Evolutionary conservation across 176 grass and related monocot species (phyloP).

Genomic region (Lolium rigidum): DNA sequence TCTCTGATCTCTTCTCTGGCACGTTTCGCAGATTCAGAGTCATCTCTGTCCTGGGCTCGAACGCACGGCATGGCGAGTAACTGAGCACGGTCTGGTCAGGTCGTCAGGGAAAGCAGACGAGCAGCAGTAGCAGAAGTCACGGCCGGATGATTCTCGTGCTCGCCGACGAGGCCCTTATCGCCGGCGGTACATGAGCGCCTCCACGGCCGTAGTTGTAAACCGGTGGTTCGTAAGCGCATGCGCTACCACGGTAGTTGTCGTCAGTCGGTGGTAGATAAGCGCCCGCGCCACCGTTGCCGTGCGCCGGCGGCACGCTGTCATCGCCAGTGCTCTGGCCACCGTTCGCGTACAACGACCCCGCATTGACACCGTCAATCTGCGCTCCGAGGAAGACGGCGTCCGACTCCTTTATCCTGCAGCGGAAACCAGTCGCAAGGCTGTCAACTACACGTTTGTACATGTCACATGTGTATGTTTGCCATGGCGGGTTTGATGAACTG

Average conservation of each 20-base stretch:
- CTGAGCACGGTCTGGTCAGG: neutral
- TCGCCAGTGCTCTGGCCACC: neutral
- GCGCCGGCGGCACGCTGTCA: conserved; percentile 6
- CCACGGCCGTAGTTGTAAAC: conserved; percentile 40
- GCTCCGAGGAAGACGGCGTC: conserved; percentile 54
- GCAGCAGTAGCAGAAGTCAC: neutral
- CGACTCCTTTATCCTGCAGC: conserved; percentile 54
- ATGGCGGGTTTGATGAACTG: neutral
- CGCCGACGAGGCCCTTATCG: conserved; percentile 36
- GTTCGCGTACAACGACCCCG: neutral
- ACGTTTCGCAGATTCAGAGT: neutral
- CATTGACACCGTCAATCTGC: conserved; percentile 27
- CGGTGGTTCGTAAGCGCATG: neutral
- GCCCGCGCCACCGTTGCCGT: neutral
- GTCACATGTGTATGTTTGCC: neutral
- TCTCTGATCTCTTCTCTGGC: conserved; percentile 21
- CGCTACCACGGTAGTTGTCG: neutral
- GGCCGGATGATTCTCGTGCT: neutral
- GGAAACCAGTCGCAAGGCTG: neutral
- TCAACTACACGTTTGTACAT: neutral
- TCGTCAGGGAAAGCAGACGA: conserved; percentile 27
- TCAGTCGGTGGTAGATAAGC: neutral
- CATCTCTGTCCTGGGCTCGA: neutral
- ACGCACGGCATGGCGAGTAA: neutral
- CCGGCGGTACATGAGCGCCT: neutral